phyloP scores from a whole-genome alignment of 2,329 filamentous ascomycete genomes.

The Colletotrichum falcatum region DNA sequence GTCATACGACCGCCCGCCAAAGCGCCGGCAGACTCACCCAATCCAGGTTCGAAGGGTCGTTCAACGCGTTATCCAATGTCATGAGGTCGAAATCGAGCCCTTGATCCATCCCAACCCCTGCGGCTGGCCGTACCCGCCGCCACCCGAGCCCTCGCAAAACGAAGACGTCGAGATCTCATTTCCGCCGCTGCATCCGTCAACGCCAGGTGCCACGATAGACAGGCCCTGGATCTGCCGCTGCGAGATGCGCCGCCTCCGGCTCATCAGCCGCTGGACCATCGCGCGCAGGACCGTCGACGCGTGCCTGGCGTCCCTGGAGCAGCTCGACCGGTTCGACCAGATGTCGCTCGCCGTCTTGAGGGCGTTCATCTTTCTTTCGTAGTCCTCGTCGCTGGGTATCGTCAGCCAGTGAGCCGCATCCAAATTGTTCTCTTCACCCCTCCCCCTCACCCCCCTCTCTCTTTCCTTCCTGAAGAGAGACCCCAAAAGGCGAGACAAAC shows the following conservation, averaged over 20 bases:
- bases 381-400: conserved; percentile 46
- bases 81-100: conserved; percentile 50
- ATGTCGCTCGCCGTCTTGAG: conserved; percentile 56
- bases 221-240: neutral
- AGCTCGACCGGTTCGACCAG: conserved; percentile 54
- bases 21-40: conserved; percentile 51
- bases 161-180: conserved; percentile 44
- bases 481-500: conserved; percentile 45
- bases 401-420: conserved; percentile 35
- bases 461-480: neutral
- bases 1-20: neutral
- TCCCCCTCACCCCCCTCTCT: neutral
- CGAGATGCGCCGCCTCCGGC: neutral
- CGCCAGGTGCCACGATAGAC: conserved; percentile 31
- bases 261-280: conserved; percentile 48
- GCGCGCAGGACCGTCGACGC: conserved; percentile 57
- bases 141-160: conserved; percentile 4
- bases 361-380: conserved; percentile 51
- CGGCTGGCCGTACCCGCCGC: neutral
- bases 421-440: neutral
- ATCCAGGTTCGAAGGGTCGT: conserved; percentile 50
- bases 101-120: conserved; percentile 31
- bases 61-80: conserved; percentile 54
- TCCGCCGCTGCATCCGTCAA: conserved; percentile 26
- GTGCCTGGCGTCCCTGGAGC: conserved; percentile 57